phyloP scores from a whole-genome alignment of 2,329 filamentous ascomycete species.

The Aciculosporium take region DNA sequence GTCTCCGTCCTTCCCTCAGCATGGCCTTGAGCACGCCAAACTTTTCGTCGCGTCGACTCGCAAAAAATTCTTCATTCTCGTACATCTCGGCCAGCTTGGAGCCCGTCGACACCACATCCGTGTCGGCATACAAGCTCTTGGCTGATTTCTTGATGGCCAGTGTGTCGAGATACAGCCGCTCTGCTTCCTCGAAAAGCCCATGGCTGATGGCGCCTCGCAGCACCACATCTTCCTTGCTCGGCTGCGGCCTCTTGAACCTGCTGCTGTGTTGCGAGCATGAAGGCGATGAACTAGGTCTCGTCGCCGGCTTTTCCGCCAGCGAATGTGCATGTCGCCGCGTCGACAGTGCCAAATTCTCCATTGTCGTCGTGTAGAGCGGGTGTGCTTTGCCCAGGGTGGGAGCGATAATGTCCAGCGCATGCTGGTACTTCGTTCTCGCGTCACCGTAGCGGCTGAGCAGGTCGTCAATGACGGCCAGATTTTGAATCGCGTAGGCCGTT shows the following conservation, averaged over 20 bases:
- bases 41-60: slow-evolving; percentile 10
- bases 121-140: slow-evolving; percentile 11
- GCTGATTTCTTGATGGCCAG: slow-evolving; percentile 12
- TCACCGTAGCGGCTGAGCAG: slow-evolving; percentile 10
- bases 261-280: background rate
- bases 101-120: slow-evolving; percentile 11
- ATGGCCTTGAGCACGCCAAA: slow-evolving; percentile 2
- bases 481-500: slow-evolving; percentile 13
- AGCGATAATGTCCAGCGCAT: slow-evolving; percentile 11
- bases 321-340: slow-evolving; percentile 3
- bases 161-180: slow-evolving; percentile 14
- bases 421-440: slow-evolving; percentile 11
- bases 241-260: slow-evolving; percentile 1
- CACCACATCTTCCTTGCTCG: slow-evolving; percentile 4
- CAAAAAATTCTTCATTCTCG: slow-evolving; percentile 14
- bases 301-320: background rate
- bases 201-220: slow-evolving; percentile 6
- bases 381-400: slow-evolving; percentile 12
- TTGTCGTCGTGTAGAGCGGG: slow-evolving; percentile 11
- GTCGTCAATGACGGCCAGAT: slow-evolving; percentile 15
- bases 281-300: slow-evolving; percentile 1
- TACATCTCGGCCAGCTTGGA: slow-evolving; percentile 16
- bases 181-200: slow-evolving; percentile 11
- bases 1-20: slow-evolving; percentile 8
- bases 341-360: slow-evolving; percentile 12